Evolutionary conservation across 306 rosid genomes (phyloP).

Genomic region (Fragaria iinumae): DNA sequence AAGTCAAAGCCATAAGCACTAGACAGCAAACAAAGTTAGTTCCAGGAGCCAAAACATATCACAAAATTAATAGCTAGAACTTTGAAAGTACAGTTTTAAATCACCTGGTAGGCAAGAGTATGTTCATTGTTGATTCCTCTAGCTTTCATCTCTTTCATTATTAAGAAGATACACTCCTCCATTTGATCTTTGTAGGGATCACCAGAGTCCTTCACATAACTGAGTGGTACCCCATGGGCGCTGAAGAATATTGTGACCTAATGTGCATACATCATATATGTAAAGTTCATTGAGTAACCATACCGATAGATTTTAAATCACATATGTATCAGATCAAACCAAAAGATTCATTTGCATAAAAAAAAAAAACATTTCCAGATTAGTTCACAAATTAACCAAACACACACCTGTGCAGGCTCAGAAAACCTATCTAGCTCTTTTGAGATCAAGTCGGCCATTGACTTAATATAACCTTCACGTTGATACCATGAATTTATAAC

Average conservation of each 20-base stretch:
- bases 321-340: neutral
- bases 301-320: neutral
- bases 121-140: conserved; percentile 82
- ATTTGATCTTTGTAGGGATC: conserved; percentile 98
- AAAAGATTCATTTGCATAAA: neutral
- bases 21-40: neutral
- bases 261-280: conserved; percentile 14
- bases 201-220: conserved; percentile 90
- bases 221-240: conserved; percentile 98
- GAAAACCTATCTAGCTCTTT: conserved; percentile 65
- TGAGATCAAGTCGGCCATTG: conserved; percentile 92
- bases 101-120: conserved; percentile 96
- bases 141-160: conserved; percentile 91
- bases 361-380: conserved; percentile 11
- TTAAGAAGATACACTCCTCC: conserved; percentile 90
- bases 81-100: conserved; percentile 8
- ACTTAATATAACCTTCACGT: conserved; percentile 82
- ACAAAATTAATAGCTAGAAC: conserved; percentile 1
- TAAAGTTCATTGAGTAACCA: conserved; percentile 10
- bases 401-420: conserved; percentile 66
- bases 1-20: neutral
- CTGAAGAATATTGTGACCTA: conserved; percentile 94
- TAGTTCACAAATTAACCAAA: conserved; percentile 26
- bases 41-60: neutral
- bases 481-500: conserved; percentile 92